These are phyloP conservation scores for Hirsutella rhossiliensis DNA, from an alignment of 2,329 filamentous ascomycete species.

Conservation along the genomic window DNA sequence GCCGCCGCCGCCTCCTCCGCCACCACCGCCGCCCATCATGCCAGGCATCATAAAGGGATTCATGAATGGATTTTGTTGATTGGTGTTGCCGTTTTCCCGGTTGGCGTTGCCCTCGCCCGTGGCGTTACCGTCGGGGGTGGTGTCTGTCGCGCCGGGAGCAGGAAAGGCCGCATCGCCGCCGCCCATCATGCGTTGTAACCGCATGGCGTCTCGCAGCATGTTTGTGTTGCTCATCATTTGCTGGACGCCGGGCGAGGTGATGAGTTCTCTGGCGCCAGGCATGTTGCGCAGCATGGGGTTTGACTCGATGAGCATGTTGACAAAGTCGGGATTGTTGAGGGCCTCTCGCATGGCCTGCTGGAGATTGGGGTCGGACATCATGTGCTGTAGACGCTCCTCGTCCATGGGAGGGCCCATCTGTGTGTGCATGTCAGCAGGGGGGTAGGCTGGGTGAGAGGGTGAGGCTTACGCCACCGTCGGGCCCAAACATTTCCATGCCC, in stretches of 20 bases:
- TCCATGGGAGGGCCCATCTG: slow-evolving; percentile 84
- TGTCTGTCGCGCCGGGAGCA: slow-evolving; percentile 84
- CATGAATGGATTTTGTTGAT: slow-evolving; percentile 30
- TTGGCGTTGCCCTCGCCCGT: slow-evolving; percentile 16
- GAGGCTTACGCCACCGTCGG: slow-evolving; percentile 76
- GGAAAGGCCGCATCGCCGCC: slow-evolving; percentile 57
- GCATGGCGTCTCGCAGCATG: slow-evolving; percentile 67
- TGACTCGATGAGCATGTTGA: slow-evolving; percentile 88
- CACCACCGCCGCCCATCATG: slow-evolving; percentile 9
- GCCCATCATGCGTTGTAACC: slow-evolving; percentile 64
- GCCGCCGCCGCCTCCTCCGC: slow-evolving; percentile 7
- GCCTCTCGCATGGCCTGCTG: slow-evolving; percentile 86
- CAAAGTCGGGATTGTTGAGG: slow-evolving; percentile 85
- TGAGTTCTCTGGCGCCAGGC: slow-evolving; percentile 68
- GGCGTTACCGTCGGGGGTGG: slow-evolving; percentile 47
- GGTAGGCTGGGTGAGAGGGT: not conserved
- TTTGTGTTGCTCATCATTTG: slow-evolving; percentile 89
- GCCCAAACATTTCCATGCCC: slow-evolving; percentile 78
- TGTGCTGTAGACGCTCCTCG: slow-evolving; percentile 67
- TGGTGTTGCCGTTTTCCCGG: slow-evolving; percentile 15
- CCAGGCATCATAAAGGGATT: slow-evolving; percentile 19
- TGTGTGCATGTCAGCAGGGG: slow-evolving; percentile 13
- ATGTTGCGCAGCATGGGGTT: slow-evolving; percentile 72
- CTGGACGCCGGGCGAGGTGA: slow-evolving; percentile 80
- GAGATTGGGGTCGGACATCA: slow-evolving; percentile 83